Conservation (phyloP, 2,329 filamentous ascomycete species). For the Cladosporium colombiae region DNA sequence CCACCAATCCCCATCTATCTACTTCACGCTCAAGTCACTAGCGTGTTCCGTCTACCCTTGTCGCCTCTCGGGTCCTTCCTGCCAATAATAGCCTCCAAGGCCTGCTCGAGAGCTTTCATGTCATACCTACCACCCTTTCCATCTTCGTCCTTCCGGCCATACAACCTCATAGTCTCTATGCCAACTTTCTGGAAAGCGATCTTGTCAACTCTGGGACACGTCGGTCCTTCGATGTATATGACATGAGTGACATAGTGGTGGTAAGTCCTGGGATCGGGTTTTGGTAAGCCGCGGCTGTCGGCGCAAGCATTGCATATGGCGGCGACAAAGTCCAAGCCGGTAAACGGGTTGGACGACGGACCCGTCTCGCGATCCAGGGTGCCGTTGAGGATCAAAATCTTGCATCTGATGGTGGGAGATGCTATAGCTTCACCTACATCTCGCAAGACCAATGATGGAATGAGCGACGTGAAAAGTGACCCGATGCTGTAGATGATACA, state of each 20-base stretch:
- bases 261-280: slow-evolving; percentile 49
- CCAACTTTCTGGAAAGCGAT: slow-evolving; percentile 64
- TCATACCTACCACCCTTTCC: slow-evolving; percentile 69
- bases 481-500: slow-evolving; percentile 89
- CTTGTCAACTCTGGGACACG: slow-evolving; percentile 70
- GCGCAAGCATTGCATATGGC: slow-evolving; percentile 75
- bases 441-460: slow-evolving; percentile 77
- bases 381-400: slow-evolving; percentile 84
- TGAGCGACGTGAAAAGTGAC: slow-evolving; percentile 85
- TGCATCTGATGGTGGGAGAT: slow-evolving; percentile 59
- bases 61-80: slow-evolving; percentile 55
- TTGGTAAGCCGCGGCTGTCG: slow-evolving; percentile 58
- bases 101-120: slow-evolving; percentile 69
- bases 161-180: slow-evolving; percentile 75
- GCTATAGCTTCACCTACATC: slow-evolving; percentile 67
- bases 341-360: slow-evolving; percentile 63
- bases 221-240: slow-evolving; percentile 72
- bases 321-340: slow-evolving; percentile 76
- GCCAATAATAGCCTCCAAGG: slow-evolving; percentile 75
- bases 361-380: slow-evolving; percentile 85
- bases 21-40: slow-evolving; percentile 30
- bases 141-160: slow-evolving; percentile 61
- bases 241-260: slow-evolving; percentile 78
- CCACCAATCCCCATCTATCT: neutral
- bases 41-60: slow-evolving; percentile 58